These are phyloP conservation scores for Aureobasidium sp. DNA, from an alignment of 2,329 filamentous ascomycete genomes.

Conservation along the genomic window DNA sequence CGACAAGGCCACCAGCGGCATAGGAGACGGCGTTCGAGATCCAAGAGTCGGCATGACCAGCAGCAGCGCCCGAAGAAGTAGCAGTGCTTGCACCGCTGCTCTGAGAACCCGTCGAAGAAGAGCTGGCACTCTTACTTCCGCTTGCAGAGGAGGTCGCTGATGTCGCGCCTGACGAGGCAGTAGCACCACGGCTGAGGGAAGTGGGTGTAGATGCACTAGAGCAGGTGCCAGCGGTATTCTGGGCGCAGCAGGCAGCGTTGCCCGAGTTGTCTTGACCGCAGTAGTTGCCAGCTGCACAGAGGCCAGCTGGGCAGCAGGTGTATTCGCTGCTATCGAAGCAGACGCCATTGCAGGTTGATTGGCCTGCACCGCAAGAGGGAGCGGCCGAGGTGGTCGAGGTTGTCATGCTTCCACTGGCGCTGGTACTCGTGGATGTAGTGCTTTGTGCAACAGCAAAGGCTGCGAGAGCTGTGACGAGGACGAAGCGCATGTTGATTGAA, in stretches of 20 bases:
- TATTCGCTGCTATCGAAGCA: conserved; percentile 3
- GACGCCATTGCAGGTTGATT: conserved; percentile 10
- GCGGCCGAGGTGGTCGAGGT: conserved; percentile 1
- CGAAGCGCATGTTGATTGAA: conserved; percentile 4
- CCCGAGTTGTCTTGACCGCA: conserved; percentile 6
- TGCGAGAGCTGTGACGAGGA: conserved; percentile 3
- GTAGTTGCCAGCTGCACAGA: conserved; percentile 8
- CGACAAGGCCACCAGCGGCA: conserved; percentile 3
- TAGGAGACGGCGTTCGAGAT: conserved; percentile 7
- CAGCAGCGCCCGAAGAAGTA: conserved; percentile 5
- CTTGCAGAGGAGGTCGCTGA: neutral
- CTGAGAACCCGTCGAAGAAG: neutral
- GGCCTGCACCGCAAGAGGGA: conserved; percentile 4
- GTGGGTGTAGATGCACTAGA: conserved; percentile 4
- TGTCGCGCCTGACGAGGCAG: neutral
- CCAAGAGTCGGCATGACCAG: conserved; percentile 5
- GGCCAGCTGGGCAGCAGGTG: conserved; percentile 6
- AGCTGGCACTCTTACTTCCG: neutral
- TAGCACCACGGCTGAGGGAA: conserved; percentile 3
- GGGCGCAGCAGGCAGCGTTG: conserved; percentile 10
- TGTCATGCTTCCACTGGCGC: conserved; percentile 4
- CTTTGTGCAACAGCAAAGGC: conserved; percentile 5
- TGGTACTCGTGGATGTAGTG: neutral
- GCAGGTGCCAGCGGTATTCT: conserved; percentile 9
- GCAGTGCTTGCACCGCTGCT: neutral